These are phyloP conservation scores for Chlorella sp. DNA, from an alignment of 139 green algal genomes.

Conservation along the genomic window DNA sequence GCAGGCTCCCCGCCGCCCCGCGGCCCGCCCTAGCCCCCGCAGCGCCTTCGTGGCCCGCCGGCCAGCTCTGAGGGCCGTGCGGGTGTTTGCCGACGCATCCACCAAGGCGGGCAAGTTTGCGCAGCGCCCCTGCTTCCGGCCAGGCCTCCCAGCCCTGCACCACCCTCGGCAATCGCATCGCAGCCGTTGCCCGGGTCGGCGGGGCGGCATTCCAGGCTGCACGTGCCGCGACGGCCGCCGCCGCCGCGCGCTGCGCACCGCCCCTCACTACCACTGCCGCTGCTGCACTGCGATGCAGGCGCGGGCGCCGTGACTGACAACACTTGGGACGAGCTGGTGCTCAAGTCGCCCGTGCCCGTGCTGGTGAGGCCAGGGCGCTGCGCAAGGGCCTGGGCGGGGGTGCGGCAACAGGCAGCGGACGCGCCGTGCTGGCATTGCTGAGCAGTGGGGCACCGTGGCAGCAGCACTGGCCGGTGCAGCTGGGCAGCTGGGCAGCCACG, in stretches of 20 bases:
- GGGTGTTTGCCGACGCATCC: constrained; percentile 16
- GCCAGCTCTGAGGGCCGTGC: constrained; percentile 11
- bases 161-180: too few species aligned
- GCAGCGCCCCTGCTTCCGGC: neutral
- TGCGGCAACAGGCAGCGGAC: neutral
- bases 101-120: constrained; percentile 9
- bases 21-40: constrained; percentile 1
- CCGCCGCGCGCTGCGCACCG: neutral
- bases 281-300: constrained; percentile 38
- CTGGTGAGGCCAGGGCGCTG: neutral
- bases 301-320: constrained; percentile 82
- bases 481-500: neutral
- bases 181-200: too few species aligned
- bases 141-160: neutral
- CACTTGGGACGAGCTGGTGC: constrained; percentile 88
- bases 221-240: neutral
- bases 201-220: neutral
- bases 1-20: neutral
- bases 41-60: constrained; percentile 1
- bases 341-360: constrained; percentile 66
- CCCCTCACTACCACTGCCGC: neutral
- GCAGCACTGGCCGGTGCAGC: neutral
- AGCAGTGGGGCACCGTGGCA: neutral
- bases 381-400: neutral
- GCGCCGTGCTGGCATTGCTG: neutral